Evolutionary conservation across 805 yeast species (phyloP).

Genomic region (Pichia ethanolica): DNA sequence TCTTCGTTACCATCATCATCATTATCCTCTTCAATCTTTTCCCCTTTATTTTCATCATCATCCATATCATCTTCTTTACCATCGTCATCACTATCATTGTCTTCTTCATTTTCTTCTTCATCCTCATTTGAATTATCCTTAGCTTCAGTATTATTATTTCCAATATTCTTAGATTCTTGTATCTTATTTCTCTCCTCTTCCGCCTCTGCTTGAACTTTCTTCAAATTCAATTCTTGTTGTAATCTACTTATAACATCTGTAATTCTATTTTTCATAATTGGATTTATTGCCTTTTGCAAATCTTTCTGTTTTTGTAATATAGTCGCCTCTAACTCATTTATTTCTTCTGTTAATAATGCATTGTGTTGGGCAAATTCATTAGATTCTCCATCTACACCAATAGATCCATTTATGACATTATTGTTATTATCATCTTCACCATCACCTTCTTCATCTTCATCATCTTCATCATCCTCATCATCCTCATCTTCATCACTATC

Average conservation of each 20-base stretch:
- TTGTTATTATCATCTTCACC: conserved; percentile 31
- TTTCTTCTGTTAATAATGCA: conserved; percentile 77
- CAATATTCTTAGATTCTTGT: conserved; percentile 7
- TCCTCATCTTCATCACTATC: conserved; percentile 27
- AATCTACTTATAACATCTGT: conserved; percentile 72
- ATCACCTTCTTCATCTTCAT: conserved; percentile 36
- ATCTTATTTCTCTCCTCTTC: conserved; percentile 20
- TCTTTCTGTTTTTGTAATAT: conserved; percentile 69
- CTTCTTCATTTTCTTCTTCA: conserved; percentile 16
- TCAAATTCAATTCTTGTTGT: conserved; percentile 74
- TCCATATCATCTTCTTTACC: conserved; percentile 38
- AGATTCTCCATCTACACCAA: conserved; percentile 34
- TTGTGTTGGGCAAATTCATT: conserved; percentile 51
- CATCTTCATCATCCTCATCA: conserved; percentile 32
- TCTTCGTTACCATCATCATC: conserved; percentile 17
- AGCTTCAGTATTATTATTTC: conserved; percentile 15
- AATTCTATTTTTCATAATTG: conserved; percentile 81
- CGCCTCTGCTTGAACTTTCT: conserved; percentile 50
- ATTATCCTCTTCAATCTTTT: conserved; percentile 15
- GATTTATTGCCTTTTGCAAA: conserved; percentile 67
- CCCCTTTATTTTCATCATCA: conserved; percentile 10
- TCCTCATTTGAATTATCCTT: conserved; percentile 11
- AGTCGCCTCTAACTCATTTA: conserved; percentile 70
- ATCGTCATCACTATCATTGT: conserved; percentile 44
- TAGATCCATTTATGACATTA: conserved; percentile 34